These are phyloP conservation scores for Blastobotrys ciferrii DNA, from an alignment of 1,139 yeast genomes.

Conservation along the genomic window DNA sequence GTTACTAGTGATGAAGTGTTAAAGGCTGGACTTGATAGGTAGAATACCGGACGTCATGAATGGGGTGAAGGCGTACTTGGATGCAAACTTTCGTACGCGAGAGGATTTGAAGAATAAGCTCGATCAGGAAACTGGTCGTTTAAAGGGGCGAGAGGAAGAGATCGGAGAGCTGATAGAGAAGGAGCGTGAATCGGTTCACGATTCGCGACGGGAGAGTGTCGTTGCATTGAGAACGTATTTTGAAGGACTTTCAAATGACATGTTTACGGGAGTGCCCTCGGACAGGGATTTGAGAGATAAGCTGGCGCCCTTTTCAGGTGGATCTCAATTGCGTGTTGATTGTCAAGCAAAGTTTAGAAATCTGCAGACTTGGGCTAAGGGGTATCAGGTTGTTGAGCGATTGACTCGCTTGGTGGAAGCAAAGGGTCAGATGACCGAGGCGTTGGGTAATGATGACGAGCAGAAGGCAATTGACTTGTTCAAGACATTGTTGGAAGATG, in stretches of 20 bases:
- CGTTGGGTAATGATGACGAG: conserved; percentile 6
- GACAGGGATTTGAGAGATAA: conserved; percentile 13
- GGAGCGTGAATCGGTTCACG: conserved; percentile 13
- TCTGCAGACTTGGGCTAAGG: conserved; percentile 17
- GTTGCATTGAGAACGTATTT: conserved; percentile 14
- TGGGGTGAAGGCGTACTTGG: conserved; percentile 17
- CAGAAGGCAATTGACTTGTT: conserved; percentile 11
- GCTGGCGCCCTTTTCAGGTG: conserved; percentile 2
- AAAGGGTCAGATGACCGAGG: conserved; percentile 4
- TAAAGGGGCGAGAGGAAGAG: conserved; percentile 17
- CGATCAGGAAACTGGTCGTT: conserved; percentile 22
- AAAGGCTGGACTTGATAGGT: no score
- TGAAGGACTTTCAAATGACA: conserved; percentile 8
- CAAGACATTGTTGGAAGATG: conserved; percentile 11
- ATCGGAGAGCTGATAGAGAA: conserved; percentile 13
- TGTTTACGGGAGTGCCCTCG: conserved; percentile 15
- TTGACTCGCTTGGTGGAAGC: conserved; percentile 7
- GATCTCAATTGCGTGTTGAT: conserved; percentile 2
- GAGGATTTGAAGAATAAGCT: conserved; percentile 21
- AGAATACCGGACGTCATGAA: not conserved
- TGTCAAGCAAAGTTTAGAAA: conserved; percentile 10
- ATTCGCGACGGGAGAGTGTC: conserved; percentile 14
- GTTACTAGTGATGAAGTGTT: not conserved
- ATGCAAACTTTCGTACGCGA: conserved; percentile 23
- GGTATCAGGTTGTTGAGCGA: conserved; percentile 16